These are phyloP conservation scores for Colletotrichum chlorophyti DNA, from an alignment of 2,329 filamentous ascomycete genomes.

Conservation along the genomic window DNA sequence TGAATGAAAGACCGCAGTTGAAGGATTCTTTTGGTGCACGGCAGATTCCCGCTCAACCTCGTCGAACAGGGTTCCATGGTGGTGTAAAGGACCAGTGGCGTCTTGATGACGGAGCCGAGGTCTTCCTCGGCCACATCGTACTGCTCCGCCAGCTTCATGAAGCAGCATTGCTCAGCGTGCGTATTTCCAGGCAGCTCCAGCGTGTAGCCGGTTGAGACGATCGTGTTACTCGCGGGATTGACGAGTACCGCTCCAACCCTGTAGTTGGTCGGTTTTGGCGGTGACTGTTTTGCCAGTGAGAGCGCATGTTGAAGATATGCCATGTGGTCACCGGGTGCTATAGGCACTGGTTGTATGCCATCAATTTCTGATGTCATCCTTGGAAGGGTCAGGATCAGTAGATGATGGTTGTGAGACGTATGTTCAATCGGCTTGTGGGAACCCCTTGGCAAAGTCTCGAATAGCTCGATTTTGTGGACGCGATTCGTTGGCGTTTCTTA, in stretches of 20 bases:
- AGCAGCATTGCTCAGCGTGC: conserved; percentile 92
- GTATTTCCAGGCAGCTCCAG: conserved; percentile 92
- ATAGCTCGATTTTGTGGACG: no score
- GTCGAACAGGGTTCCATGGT: conserved; percentile 88
- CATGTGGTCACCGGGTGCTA: conserved; percentile 49
- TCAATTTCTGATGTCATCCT: conserved; percentile 23
- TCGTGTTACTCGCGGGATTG: conserved; percentile 57
- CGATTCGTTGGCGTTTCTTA: no score
- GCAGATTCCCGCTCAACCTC: conserved; percentile 74
- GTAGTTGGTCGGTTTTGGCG: conserved; percentile 89
- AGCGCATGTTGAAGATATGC: conserved; percentile 74
- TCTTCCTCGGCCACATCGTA: conserved; percentile 58
- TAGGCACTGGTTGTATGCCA: conserved; percentile 23
- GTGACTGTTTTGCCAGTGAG: conserved; percentile 77
- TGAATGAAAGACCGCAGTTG: conserved; percentile 66
- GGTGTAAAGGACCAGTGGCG: conserved; percentile 75
- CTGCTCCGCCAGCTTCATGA: conserved; percentile 71
- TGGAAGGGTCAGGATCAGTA: neutral
- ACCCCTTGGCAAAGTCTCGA: no score
- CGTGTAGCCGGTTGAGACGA: conserved; percentile 87
- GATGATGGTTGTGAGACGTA: no score
- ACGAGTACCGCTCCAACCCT: conserved; percentile 92
- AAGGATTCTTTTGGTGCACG: conserved; percentile 83
- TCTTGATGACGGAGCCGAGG: conserved; percentile 58
- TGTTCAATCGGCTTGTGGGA: no score